These are phyloP conservation scores for Botrytis deweyae DNA, from an alignment of 2,329 filamentous ascomycete genomes.

Conservation along the genomic window DNA sequence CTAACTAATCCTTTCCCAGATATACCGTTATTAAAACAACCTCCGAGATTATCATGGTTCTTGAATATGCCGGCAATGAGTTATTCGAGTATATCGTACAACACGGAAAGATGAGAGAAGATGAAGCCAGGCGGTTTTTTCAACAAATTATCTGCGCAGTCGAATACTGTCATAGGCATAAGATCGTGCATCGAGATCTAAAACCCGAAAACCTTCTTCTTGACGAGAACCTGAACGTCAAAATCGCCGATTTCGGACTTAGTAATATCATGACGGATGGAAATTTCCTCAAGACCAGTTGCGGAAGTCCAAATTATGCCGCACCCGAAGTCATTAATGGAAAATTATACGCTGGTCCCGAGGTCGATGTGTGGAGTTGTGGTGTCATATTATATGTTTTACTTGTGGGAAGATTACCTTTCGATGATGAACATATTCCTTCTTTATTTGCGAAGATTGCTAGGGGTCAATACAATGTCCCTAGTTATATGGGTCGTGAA, in stretches of 20 bases:
- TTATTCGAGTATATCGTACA: conserved; percentile 98
- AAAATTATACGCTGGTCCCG: conserved; percentile 94
- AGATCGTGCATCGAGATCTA: conserved; percentile 95
- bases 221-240: conserved; percentile 94
- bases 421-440: conserved; percentile 98
- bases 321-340: conserved; percentile 97
- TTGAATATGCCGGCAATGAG: conserved; percentile 95
- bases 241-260: conserved; percentile 97
- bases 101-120: conserved; percentile 86
- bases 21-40: conserved; percentile 96
- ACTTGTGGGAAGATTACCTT: conserved; percentile 79
- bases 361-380: conserved; percentile 98
- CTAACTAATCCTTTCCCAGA: conserved; percentile 47
- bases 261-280: conserved; percentile 99
- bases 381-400: conserved; percentile 87
- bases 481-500: conserved; percentile 84
- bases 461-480: conserved; percentile 88
- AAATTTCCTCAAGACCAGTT: conserved; percentile 98
- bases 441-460: conserved; percentile 97
- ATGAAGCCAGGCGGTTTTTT: conserved; percentile 94
- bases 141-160: conserved; percentile 99
- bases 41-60: conserved; percentile 96
- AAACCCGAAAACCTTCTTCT: conserved; percentile 97
- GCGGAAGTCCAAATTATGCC: conserved; percentile 96
- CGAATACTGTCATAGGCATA: conserved; percentile 97